Conservation (phyloP, 257 asterid species). For the Catharanthus roseus region DNA sequence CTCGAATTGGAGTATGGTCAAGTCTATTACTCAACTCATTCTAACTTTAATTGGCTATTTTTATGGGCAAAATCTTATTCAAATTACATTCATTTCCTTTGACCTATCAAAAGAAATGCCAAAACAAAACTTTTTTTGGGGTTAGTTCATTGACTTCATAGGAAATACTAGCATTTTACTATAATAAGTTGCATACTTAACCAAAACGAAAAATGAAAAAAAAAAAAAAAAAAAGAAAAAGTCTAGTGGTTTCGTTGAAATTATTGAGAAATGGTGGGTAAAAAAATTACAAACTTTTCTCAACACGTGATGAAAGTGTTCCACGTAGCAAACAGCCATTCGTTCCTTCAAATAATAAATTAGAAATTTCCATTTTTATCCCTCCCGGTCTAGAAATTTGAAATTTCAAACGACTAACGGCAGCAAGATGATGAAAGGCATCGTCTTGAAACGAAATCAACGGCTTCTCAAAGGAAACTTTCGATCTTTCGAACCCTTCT, state of each 20-base stretch:
- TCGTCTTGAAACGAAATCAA: conserved; percentile 39
- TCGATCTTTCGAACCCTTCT: conserved; percentile 17
- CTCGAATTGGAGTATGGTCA: too few relatives aligned
- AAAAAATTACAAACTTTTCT: neutral
- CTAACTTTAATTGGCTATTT: too few relatives aligned
- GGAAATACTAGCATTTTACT: too few relatives aligned
- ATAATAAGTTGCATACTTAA: too few relatives aligned
- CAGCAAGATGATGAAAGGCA: conserved; percentile 25
- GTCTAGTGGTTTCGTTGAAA: neutral
- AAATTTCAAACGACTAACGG: conserved; percentile 47
- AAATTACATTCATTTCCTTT: too few relatives aligned
- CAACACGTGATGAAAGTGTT: neutral
- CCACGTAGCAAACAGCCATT: neutral
- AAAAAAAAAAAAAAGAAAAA: too few relatives aligned
- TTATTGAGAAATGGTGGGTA: neutral
- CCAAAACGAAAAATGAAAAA: too few relatives aligned
- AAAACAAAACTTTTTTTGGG: too few relatives aligned
- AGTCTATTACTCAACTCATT: too few relatives aligned
- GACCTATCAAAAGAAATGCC: too few relatives aligned
- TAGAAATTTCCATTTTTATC: neutral
- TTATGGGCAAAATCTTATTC: too few relatives aligned
- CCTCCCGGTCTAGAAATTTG: conserved; percentile 36
- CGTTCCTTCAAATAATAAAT: neutral
- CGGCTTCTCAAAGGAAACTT: conserved; percentile 36
- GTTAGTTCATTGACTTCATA: too few relatives aligned